Percentiles rank a stretch among this genome's conserved stretches.
Conservation (phyloP, 495 filamentous ascomycete genomes). For the Podospora pseudocomata region DNA sequence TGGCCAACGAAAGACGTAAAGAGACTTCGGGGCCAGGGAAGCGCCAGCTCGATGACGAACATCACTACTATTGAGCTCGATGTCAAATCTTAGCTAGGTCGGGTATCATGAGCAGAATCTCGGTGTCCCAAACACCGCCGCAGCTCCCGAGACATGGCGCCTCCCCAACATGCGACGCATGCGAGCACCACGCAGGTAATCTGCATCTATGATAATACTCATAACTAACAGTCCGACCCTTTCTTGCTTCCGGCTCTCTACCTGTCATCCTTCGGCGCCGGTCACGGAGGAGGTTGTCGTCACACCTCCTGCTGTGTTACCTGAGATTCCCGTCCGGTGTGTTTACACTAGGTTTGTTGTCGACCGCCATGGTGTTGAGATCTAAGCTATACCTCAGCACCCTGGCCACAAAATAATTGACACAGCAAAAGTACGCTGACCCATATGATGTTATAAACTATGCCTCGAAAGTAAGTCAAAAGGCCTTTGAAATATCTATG, state of each 20-base stretch:
- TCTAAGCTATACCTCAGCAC: not conserved
- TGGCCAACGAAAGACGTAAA: constrained; percentile 3
- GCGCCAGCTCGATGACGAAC: not conserved
- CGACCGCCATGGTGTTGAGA: not conserved
- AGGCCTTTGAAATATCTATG: too few species aligned
- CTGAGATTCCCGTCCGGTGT: not conserved
- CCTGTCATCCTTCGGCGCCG: not conserved
- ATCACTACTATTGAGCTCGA: not conserved
- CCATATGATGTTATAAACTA: too few species aligned
- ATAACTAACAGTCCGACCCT: not conserved
- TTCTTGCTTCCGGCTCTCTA: not conserved
- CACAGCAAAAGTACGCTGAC: too few species aligned
- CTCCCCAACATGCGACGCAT: not conserved
- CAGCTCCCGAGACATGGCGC: not conserved
- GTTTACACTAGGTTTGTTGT: not conserved
- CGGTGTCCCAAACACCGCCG: not conserved
- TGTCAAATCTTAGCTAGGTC: not conserved
- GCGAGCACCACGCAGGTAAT: not conserved
- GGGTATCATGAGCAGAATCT: not conserved
- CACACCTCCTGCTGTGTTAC: not conserved
- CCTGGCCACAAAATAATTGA: too few species aligned
- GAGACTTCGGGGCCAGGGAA: constrained; percentile 1
- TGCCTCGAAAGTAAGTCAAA: too few species aligned
- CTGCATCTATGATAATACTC: not conserved
- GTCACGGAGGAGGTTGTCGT: not conserved